Conservation (phyloP, 2,329 filamentous ascomycete species). For the Fusarium oligoseptatum region DNA sequence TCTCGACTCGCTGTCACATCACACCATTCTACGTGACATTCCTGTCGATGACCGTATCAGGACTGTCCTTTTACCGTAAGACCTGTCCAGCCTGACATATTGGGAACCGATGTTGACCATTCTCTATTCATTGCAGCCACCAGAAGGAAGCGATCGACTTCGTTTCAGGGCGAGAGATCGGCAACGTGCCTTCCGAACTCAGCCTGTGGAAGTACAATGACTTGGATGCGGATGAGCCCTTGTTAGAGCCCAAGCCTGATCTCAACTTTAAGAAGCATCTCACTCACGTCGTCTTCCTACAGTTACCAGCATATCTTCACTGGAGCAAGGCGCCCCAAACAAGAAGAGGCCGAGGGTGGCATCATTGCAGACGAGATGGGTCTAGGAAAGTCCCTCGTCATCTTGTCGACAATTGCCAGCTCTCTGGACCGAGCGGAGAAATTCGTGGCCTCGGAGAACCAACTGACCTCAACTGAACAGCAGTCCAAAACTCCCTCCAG, state of each 20-base stretch:
- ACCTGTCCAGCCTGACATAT: too few relatives aligned
- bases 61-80: too few relatives aligned
- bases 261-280: not conserved
- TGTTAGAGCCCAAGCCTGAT: not conserved
- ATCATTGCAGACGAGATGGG: not conserved
- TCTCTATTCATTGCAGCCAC: not conserved
- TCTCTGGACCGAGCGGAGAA: not conserved
- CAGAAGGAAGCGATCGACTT: not conserved
- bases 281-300: too few relatives aligned
- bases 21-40: too few relatives aligned
- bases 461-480: not conserved
- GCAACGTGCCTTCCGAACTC: not conserved
- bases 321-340: too few relatives aligned
- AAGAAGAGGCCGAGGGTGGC: not conserved
- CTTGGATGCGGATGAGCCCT: too few relatives aligned
- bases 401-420: not conserved
- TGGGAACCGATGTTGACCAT: too few relatives aligned
- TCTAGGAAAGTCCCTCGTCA: not conserved
- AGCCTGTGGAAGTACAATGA: not conserved
- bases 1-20: too few relatives aligned
- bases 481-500: not conserved
- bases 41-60: too few relatives aligned
- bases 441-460: too few relatives aligned
- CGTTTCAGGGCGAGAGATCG: not conserved
- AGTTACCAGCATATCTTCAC: too few relatives aligned